Base-by-base conservation (phyloP, 129 eudicot genomes). In the Chrysanthemum seticuspe region DNA sequence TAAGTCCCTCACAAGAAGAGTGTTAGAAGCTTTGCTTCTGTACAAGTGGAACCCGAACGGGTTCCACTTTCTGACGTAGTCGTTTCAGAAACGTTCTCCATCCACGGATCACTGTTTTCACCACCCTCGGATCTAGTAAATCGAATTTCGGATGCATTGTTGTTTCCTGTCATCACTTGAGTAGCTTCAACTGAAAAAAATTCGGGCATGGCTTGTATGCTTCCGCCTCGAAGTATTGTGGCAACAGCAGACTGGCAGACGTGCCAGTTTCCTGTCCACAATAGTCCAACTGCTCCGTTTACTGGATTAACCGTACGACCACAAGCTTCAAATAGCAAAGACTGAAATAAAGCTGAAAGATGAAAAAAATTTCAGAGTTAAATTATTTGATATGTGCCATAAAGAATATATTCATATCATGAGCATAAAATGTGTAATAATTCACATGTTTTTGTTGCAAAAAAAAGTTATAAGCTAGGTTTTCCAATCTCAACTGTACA, bases 211-310 rank as follows among this genome's bases (percentile, higher is more conserved):
- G 74, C 70, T 5, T 29, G 62, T 73, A 79, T 66, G 25, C 29
- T 79, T 52, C 97, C 95, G n/a, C 97, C 91, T 5, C 82, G 80
- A 40, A 90, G 85, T 18, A 90, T 86, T 0, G 91, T 87, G 62
- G 83, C 91, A 25, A 87, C 95, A 4, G 97, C 97, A 9, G 85
- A 71, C 49, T 83, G 89, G 60, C 97, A 90, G 15, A 83, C 56
- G 72, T 82, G 89, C 97, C 97, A 90, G 81, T 90, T 87, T 13
- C 97, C 97, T 3, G 89, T 83, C 91, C 86, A 79, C 18, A 90
- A 59, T 21, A 90, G 73, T 18, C 97, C 97, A 11, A 87, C 86
- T 16, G 91, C 95, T 58, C 97, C 97, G 70, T 79, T 72, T 58
- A 79, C 67, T 8, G 83, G 83, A 72, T 79, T 79, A 68, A 79